Conservation (phyloP, 495 filamentous ascomycete genomes). For the Astrothelium subdiscretum region DNA sequence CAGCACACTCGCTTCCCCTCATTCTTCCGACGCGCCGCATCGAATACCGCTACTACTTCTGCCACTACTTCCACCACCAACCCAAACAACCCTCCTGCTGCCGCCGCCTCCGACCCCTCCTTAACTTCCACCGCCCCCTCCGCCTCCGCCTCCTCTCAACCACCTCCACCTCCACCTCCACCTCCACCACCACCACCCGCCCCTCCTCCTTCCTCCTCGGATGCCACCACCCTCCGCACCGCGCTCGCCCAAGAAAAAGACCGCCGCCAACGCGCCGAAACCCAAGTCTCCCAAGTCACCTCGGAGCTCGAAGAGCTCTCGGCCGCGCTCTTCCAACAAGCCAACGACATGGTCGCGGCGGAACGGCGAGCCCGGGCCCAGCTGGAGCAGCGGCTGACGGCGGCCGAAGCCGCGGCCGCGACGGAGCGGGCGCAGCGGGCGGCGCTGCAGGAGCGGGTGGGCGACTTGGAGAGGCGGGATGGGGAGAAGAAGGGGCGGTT, state of each 20-base stretch:
- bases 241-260: neutral
- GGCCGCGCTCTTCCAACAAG: slow-evolving; percentile 76
- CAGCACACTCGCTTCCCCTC: neutral
- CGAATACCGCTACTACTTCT: slow-evolving; percentile 3
- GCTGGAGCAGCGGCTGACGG: slow-evolving; percentile 48
- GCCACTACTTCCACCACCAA: slow-evolving; percentile 5
- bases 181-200: neutral
- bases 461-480: slow-evolving; percentile 62
- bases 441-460: slow-evolving; percentile 57
- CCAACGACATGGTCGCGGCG: slow-evolving; percentile 92
- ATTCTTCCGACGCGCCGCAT: slow-evolving; percentile 3
- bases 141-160: slow-evolving; percentile 9
- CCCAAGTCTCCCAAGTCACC: slow-evolving; percentile 54
- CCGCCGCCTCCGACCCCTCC: slow-evolving; percentile 7
- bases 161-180: slow-evolving; percentile 6
- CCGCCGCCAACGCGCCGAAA: slow-evolving; percentile 64
- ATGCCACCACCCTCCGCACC: slow-evolving; percentile 4
- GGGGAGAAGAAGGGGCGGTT: slow-evolving; percentile 61
- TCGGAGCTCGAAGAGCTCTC: slow-evolving; percentile 84
- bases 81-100: neutral
- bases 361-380: slow-evolving; percentile 70
- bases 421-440: slow-evolving; percentile 69
- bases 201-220: slow-evolving; percentile 5
- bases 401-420: slow-evolving; percentile 59
- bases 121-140: neutral